Evolutionary conservation across 2,329 filamentous ascomycete genomes (phyloP), one percentile per base, ranked within the genome.

Genomic region (Rutstroemia sp.): DNA sequence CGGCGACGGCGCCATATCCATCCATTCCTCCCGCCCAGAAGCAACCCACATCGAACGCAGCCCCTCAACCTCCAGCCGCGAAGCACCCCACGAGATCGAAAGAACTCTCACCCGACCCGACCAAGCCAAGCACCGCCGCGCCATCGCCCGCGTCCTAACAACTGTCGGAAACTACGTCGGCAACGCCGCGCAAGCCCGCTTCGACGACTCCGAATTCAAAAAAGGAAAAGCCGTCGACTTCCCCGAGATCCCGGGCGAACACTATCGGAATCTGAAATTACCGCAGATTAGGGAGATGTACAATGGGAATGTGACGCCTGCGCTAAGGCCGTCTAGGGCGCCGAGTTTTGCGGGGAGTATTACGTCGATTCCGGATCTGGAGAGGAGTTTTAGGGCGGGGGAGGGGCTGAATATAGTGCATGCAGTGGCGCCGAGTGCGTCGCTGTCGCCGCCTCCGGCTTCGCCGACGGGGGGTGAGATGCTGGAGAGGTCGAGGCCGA

Each of bases 211-310:
- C 0, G 73, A 73, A 1, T 82, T 81, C 61, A 73, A 73, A 48
- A 68, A 67, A 4, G 74, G 76, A 17, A 70, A 69, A 45, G 75
- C 77, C 3, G 65, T 68, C n/a, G 71, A 73, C n/a, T 85, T 76
- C 48, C 82, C 82, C 0, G 74, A 77, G 54, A 71, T 81, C 0
- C 82, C 82, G 0, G 82, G 79, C 2, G 81, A 84, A 60, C 62
- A 59, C 1, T 58, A 68, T 2, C 73, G 78, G 30, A 81, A 81
- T 48, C 64, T 61, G 0, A 61, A 65, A 0, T 63, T 81, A 1
- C 51, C 58, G 17, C 61, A 69, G 3, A 73, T 76, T 25, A 71
- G 69, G 47, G 68, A 72, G 30, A 63, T 65, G 4, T 81, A 76
- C 56, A 75, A 73, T 40, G 72, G 68, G 4, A 68, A 67, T 23